A percentile compares a stretch with the other conserved stretches of the same genome.
These are phyloP conservation scores for Sarocladium strictum DNA, from an alignment of 2,329 filamentous ascomycete genomes.

Conservation along the genomic window DNA sequence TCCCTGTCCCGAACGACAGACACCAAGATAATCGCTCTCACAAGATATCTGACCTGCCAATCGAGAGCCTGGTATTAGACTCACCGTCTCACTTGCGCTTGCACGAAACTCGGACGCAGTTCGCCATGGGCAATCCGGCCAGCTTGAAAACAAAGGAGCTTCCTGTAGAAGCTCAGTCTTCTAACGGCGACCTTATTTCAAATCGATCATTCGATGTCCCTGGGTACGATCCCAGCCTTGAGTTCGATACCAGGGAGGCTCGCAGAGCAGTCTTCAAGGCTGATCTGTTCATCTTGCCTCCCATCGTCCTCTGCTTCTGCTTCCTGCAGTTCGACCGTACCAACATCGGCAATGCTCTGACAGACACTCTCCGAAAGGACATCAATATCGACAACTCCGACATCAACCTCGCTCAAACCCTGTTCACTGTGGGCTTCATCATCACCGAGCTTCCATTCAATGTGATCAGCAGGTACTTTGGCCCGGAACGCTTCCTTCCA, in stretches of 20 bases:
- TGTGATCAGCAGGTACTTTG: slow-evolving; percentile 21
- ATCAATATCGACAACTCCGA: slow-evolving; percentile 42
- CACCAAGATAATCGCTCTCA: not conserved
- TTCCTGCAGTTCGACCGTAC: slow-evolving; percentile 27
- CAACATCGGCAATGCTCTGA: slow-evolving; percentile 45
- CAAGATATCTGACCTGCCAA: no score
- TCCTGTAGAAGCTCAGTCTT: no score
- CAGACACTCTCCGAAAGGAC: slow-evolving; percentile 42
- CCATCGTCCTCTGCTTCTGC: slow-evolving; percentile 25
- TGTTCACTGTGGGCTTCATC: slow-evolving; percentile 44
- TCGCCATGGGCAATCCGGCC: no score
- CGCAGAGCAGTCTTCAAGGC: slow-evolving; percentile 18
- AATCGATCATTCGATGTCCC: slow-evolving; percentile 17
- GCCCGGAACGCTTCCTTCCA: slow-evolving; percentile 21
- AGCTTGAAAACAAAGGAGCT: no score
- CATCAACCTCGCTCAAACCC: slow-evolving; percentile 45
- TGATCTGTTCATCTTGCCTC: slow-evolving; percentile 22
- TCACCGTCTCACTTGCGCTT: no score
- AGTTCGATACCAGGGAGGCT: slow-evolving; percentile 10
- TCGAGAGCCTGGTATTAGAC: no score
- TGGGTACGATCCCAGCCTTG: slow-evolving; percentile 18
- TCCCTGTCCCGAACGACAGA: not conserved
- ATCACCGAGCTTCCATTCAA: slow-evolving; percentile 32
- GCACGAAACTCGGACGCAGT: no score
- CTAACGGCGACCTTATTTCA: slow-evolving; percentile 10